A percentile compares a stretch with the other conserved stretches of the same genome.
phyloP scores from a whole-genome alignment of 1,284 basidiomycete genomes.

The Tylopilus sp. region DNA sequence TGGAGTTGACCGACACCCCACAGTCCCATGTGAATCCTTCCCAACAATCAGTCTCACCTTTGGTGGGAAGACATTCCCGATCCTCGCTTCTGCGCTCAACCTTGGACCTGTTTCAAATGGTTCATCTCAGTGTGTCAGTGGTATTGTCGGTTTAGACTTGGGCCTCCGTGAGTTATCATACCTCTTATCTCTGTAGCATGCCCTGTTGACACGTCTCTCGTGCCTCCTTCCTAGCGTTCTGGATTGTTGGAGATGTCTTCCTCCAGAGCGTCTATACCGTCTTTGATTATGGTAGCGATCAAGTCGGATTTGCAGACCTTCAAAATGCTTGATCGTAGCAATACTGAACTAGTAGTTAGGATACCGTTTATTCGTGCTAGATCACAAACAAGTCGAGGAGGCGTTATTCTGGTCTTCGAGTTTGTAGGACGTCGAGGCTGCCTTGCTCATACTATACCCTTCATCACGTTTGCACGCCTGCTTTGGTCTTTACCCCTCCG shows the following conservation, averaged over 20 bases:
- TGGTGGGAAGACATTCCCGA: conserved; percentile 18
- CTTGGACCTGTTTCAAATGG: conserved; percentile 14
- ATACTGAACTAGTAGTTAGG: too few relatives aligned
- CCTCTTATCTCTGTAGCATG: neutral
- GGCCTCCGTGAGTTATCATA: conserved; percentile 11
- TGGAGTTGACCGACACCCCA: neutral
- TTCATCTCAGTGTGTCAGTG: conserved; percentile 25
- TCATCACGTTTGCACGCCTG: too few relatives aligned
- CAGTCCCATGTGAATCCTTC: conserved; percentile 27
- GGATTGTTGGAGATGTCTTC: conserved; percentile 23
- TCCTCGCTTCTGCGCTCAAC: conserved; percentile 21
- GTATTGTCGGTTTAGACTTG: conserved; percentile 1
- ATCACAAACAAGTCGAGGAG: too few relatives aligned
- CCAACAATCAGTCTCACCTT: conserved; percentile 21
- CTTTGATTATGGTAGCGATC: conserved; percentile 16
- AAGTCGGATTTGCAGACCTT: conserved; percentile 30
- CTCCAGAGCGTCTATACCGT: conserved; percentile 21
- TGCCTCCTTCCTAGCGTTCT: conserved; percentile 10
- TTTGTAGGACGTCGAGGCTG: too few relatives aligned
- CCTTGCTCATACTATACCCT: too few relatives aligned
- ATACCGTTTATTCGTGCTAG: too few relatives aligned
- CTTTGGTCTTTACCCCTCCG: too few relatives aligned
- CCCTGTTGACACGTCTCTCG: neutral
- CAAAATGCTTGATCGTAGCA: conserved; percentile 13
- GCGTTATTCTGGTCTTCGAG: too few relatives aligned